Evolutionary conservation across 140 eudicot species (phyloP).

Genomic region (Bidens hawaiensis): DNA sequence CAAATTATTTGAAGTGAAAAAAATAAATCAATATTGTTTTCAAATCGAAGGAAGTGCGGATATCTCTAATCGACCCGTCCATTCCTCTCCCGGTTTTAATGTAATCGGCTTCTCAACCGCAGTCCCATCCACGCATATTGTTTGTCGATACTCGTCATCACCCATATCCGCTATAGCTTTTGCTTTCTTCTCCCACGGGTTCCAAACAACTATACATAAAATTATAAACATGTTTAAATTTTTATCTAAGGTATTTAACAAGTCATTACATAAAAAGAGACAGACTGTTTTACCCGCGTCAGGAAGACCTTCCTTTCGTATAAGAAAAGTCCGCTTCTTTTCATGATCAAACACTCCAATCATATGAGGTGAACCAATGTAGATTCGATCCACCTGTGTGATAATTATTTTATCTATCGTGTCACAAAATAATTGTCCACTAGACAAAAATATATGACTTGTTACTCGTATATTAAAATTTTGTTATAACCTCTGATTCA

Average conservation of each 20-base stretch:
- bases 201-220: conserved; percentile 76
- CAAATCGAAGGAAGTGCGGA: conserved; percentile 45
- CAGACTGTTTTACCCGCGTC: conserved; percentile 53
- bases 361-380: conserved; percentile 61
- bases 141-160: conserved; percentile 84
- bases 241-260: background rate
- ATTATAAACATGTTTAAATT: background rate
- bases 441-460: background rate
- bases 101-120: conserved; percentile 77
- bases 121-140: conserved; percentile 91
- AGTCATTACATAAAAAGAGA: background rate
- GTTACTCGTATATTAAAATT: no score
- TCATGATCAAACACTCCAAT: conserved; percentile 88
- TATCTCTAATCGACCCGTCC: conserved; percentile 80
- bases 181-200: conserved; percentile 94
- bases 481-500: conserved; percentile 46
- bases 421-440: background rate
- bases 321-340: conserved; percentile 62
- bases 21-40: background rate
- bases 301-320: conserved; percentile 89
- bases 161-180: conserved; percentile 67
- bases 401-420: background rate
- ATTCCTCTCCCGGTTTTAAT: conserved; percentile 80
- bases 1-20: background rate
- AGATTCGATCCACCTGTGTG: conserved; percentile 74